Evolutionary conservation across 2,329 filamentous ascomycete species (phyloP), one percentile per base, ranked within the genome.

Genomic region (Neurospora crassa): DNA sequence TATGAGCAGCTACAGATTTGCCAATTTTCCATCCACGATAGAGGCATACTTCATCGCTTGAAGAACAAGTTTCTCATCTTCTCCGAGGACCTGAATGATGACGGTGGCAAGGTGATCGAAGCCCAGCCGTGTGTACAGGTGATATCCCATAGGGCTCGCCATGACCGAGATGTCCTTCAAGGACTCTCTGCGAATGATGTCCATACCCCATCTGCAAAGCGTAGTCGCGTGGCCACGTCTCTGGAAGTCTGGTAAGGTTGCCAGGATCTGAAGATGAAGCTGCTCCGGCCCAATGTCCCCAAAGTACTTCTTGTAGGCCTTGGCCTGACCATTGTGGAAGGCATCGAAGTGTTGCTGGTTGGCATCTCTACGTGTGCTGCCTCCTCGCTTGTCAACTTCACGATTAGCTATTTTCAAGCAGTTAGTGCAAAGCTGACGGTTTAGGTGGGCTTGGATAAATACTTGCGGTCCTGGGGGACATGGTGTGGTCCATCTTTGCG

Each of bases 71-170:
- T 40, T 72, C 53, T 75, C 74, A 42, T 74, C 71, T 47, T 76
- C 75, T 1, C 74, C 74, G 1, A 74, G 72, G 24, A 74, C 71
- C 18, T 75, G 75, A 34, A 76, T 75, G 45, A 59, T 37, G 42
- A 76, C 75, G 2, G 70, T 67, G 3, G 40, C 73, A 4, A 74
- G 69, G 11, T 6, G 47, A 5, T 70, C 69, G 18, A 75, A 76
- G 0, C 73, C 71, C 12, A 76, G 37, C 68, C 69, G 71, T 14
- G 29, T 72, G 68, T 76, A 76, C 3, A 76, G 72, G 29, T 69
- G 70, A 41, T 73, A 69, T 40, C 75, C 75, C 75, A 76, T 76
- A 20, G 75, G 75, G 47, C 74, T 76, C 42, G 75, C 75, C 74
- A 75, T 75, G 43, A 76, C 75, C 0, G 75, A 74, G 43, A 76